phyloP scores from a whole-genome alignment of 2,329 filamentous ascomycete genomes.

The Phoma sp. region DNA sequence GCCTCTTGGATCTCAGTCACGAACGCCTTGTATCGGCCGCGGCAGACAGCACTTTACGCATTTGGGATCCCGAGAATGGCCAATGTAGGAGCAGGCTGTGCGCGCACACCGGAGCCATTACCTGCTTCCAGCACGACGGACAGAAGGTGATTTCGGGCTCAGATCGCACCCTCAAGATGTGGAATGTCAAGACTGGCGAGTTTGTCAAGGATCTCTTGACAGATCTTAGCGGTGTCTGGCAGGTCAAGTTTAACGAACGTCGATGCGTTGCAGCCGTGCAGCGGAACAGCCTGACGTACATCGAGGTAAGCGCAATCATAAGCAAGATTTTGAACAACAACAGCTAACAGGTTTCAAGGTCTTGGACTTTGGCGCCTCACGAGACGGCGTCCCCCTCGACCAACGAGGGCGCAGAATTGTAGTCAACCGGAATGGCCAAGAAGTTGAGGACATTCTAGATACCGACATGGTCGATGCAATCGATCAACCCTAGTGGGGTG shows the following conservation, averaged over 20 bases:
- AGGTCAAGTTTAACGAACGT: slow-evolving; percentile 96
- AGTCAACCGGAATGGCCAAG: slow-evolving; percentile 51
- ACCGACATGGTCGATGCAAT: slow-evolving; percentile 37
- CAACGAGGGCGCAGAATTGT: slow-evolving; percentile 79
- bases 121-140: slow-evolving; percentile 96
- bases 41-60: slow-evolving; percentile 90
- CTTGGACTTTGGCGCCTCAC: slow-evolving; percentile 92
- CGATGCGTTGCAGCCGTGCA: slow-evolving; percentile 97
- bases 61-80: slow-evolving; percentile 95
- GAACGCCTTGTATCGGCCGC: slow-evolving; percentile 93
- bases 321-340: not conserved
- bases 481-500: slow-evolving; percentile 29
- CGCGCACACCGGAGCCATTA: slow-evolving; percentile 96
- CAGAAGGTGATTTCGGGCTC: slow-evolving; percentile 97
- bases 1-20: slow-evolving; percentile 85
- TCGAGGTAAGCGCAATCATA: slow-evolving; percentile 67
- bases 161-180: slow-evolving; percentile 97
- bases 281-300: slow-evolving; percentile 88
- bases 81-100: slow-evolving; percentile 88
- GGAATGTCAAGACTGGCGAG: slow-evolving; percentile 91
- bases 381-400: slow-evolving; percentile 80
- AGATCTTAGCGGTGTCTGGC: slow-evolving; percentile 96
- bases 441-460: slow-evolving; percentile 45
- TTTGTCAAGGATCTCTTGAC: slow-evolving; percentile 92
- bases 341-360: slow-evolving; percentile 67